Percentiles rank a stretch among this genome's conserved stretches.
Evolutionary conservation across 2,329 filamentous ascomycete species (phyloP).

Genomic region (Exophiala calicioides): DNA sequence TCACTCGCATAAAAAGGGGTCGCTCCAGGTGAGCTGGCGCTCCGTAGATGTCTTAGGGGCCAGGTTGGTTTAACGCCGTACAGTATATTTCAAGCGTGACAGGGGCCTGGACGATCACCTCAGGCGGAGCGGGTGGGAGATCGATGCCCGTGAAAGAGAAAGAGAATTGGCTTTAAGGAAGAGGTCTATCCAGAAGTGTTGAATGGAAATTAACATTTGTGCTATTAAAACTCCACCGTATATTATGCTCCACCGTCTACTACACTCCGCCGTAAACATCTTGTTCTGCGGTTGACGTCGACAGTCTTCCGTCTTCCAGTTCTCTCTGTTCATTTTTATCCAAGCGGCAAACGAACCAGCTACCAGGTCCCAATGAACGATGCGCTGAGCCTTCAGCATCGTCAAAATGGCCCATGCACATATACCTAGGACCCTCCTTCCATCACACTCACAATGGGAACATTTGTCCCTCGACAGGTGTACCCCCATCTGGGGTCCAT

Average conservation of each 20-base stretch:
- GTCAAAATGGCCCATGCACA: constrained; percentile 11
- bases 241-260: too few species aligned
- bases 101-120: too few species aligned
- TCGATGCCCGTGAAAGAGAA: too few species aligned
- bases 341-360: not conserved
- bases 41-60: too few species aligned
- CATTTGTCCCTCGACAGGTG: constrained; percentile 70
- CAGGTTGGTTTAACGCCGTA: too few species aligned
- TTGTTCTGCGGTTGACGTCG: not conserved
- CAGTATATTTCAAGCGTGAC: too few species aligned
- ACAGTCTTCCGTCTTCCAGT: not conserved
- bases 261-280: constrained; percentile 6
- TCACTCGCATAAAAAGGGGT: too few species aligned
- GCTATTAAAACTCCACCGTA: not conserved
- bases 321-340: not conserved
- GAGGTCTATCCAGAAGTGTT: too few species aligned
- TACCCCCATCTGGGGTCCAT: constrained; percentile 76
- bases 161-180: too few species aligned
- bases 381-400: not conserved
- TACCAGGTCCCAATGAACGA: not conserved
- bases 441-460: constrained; percentile 31
- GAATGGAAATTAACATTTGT: too few species aligned
- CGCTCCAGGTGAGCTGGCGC: too few species aligned
- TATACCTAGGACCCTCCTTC: not conserved
- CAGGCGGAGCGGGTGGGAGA: too few species aligned